Conservation (phyloP, 169 alveolate species). For the Eimeria maxima region DNA sequence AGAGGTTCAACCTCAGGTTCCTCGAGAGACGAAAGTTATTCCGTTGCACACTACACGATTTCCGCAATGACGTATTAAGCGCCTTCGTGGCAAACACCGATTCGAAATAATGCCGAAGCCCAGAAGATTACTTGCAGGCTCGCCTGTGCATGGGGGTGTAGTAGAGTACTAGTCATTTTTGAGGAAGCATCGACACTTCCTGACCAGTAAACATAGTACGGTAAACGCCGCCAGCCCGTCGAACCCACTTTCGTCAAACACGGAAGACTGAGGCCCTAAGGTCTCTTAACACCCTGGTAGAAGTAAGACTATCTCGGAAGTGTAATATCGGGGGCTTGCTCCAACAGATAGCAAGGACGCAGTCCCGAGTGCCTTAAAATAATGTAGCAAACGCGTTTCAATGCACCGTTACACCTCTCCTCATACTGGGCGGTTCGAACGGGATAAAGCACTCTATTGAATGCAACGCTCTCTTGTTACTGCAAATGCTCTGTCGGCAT, state of each 20-base stretch:
- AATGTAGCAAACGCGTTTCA: background rate
- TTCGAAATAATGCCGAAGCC: too few species aligned
- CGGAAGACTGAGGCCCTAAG: background rate
- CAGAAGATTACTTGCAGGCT: too few species aligned
- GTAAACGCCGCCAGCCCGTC: background rate
- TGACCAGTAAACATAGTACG: background rate
- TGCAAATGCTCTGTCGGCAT: conserved; percentile 68
- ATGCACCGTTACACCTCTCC: background rate
- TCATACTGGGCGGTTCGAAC: background rate
- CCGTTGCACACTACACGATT: too few species aligned
- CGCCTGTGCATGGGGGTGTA: background rate
- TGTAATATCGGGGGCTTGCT: background rate
- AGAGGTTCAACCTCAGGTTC: too few species aligned
- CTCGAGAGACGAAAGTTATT: too few species aligned
- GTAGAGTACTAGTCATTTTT: background rate
- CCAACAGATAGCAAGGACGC: background rate
- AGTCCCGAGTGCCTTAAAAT: background rate
- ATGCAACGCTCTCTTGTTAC: conserved; percentile 5
- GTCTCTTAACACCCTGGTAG: too few species aligned
- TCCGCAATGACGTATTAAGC: too few species aligned
- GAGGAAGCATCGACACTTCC: background rate
- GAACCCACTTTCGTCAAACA: background rate
- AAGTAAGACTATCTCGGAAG: too few species aligned
- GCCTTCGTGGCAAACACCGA: too few species aligned
- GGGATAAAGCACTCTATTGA: background rate